These are phyloP conservation scores for Penicillium subrubescens DNA, from an alignment of 495 filamentous ascomycete genomes.

Conservation along the genomic window DNA sequence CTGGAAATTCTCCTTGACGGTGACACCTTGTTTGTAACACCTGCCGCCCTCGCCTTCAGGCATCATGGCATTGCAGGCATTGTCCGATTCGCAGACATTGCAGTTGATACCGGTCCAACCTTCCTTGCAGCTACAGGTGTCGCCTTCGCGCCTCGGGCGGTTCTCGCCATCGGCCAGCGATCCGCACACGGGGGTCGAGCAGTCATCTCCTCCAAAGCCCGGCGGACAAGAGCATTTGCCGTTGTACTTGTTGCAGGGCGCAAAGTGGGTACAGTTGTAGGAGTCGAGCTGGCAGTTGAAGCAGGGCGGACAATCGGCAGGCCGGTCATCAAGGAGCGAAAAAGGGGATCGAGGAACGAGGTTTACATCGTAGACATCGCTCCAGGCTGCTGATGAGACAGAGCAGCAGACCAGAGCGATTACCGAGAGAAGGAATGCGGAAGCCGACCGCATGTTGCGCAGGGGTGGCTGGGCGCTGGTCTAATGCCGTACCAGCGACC, in stretches of 20 bases:
- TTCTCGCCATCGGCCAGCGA: constrained; percentile 79
- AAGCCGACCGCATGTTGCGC: constrained; percentile 37
- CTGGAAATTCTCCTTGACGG: constrained; percentile 92
- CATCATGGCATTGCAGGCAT: constrained; percentile 84
- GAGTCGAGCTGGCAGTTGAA: constrained; percentile 97
- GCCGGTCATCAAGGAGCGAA: constrained; percentile 58
- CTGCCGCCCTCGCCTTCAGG: constrained; percentile 76
- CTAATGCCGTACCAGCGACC: constrained; percentile 8
- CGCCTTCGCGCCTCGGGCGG: constrained; percentile 65
- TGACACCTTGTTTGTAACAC: constrained; percentile 87
- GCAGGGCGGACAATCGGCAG: constrained; percentile 67
- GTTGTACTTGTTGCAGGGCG: constrained; percentile 79
- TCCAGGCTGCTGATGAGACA: constrained; percentile 28
- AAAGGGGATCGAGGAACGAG: constrained; percentile 38
- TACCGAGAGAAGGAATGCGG: constrained; percentile 28
- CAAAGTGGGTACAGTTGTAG: constrained; percentile 87
- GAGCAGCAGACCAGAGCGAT: constrained; percentile 30
- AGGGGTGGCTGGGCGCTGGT: constrained; percentile 15
- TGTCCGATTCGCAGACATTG: constrained; percentile 85
- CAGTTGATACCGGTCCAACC: constrained; percentile 99
- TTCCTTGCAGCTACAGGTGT: constrained; percentile 82
- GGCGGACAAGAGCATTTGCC: constrained; percentile 90
- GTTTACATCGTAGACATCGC: constrained; percentile 36
- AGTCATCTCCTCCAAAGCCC: constrained; percentile 93
- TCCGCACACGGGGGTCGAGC: constrained; percentile 83